phyloP scores from a whole-genome alignment of 2,329 filamentous ascomycete genomes.

The Scedosporium apiospermum region DNA sequence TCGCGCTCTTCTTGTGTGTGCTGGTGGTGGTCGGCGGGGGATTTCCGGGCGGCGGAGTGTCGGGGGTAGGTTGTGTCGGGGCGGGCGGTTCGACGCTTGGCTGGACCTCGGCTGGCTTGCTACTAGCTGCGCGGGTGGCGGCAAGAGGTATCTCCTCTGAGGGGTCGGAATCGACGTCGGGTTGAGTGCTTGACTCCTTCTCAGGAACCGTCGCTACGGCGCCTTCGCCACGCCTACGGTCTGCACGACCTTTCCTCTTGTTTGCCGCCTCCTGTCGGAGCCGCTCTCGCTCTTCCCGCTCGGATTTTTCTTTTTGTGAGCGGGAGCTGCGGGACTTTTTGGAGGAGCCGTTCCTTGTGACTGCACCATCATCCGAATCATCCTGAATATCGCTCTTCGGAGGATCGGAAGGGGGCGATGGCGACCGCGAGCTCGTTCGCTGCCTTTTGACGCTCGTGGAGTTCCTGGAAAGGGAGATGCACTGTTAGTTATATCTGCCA shows the following conservation, averaged over 20 bases:
- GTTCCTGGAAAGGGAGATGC: not conserved
- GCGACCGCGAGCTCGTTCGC: slow-evolving; percentile 69
- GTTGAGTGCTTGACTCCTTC: slow-evolving; percentile 25
- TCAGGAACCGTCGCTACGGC: slow-evolving; percentile 15
- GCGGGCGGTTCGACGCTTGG: slow-evolving; percentile 29
- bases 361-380: slow-evolving; percentile 64
- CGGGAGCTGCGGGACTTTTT: slow-evolving; percentile 55
- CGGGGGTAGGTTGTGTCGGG: slow-evolving; percentile 34
- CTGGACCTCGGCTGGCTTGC: slow-evolving; percentile 15
- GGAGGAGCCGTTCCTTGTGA: slow-evolving; percentile 32
- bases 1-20: slow-evolving; percentile 50
- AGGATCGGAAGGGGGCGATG: slow-evolving; percentile 46
- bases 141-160: slow-evolving; percentile 57
- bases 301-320: slow-evolving; percentile 51
- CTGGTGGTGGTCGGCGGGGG: slow-evolving; percentile 24
- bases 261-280: slow-evolving; percentile 65
- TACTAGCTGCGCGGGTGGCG: slow-evolving; percentile 17
- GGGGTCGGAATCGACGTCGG: slow-evolving; percentile 56
- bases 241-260: slow-evolving; percentile 73
- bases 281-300: slow-evolving; percentile 66
- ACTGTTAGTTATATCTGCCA: not conserved
- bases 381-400: slow-evolving; percentile 39
- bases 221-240: slow-evolving; percentile 76
- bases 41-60: slow-evolving; percentile 33
- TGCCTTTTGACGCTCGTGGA: slow-evolving; percentile 60